Evolutionary conservation across 192 early-diverging fungal species (phyloP).

Genomic region (Allomyces macrogynus): DNA sequence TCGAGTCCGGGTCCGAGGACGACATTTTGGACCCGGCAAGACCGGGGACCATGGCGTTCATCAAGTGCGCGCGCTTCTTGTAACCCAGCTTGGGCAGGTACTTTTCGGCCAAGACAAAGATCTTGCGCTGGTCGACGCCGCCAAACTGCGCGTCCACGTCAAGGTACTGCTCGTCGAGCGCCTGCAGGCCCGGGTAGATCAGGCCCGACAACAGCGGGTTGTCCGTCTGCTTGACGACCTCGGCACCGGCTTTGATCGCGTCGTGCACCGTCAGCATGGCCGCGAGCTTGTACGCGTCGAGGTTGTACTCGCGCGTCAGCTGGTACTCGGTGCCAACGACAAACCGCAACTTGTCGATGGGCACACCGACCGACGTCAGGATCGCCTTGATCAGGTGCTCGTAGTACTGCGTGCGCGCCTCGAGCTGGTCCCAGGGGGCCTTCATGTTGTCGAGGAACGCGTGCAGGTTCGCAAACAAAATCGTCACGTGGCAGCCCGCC

Average conservation of each 20-base stretch:
- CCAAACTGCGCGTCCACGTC: slow-evolving; percentile 87
- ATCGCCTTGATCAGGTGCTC: slow-evolving; percentile 73
- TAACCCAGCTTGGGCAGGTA: slow-evolving; percentile 83
- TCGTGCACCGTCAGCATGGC: slow-evolving; percentile 83
- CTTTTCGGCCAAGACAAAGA: slow-evolving; percentile 92
- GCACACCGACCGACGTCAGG: slow-evolving; percentile 85
- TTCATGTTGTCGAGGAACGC: slow-evolving; percentile 98
- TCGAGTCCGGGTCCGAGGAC: slow-evolving; percentile 86
- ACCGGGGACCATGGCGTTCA: slow-evolving; percentile 96
- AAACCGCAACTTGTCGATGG: slow-evolving; percentile 79
- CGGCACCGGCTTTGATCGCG: slow-evolving; percentile 93
- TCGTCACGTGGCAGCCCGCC: slow-evolving; percentile 71
- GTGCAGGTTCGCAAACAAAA: slow-evolving; percentile 90
- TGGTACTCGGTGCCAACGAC: slow-evolving; percentile 77
- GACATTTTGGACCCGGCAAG: slow-evolving; percentile 89
- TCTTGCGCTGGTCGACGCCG: slow-evolving; percentile 98
- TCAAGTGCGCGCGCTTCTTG: slow-evolving; percentile 89
- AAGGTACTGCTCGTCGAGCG: slow-evolving; percentile 93
- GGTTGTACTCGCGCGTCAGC: slow-evolving; percentile 64
- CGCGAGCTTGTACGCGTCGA: slow-evolving; percentile 76
- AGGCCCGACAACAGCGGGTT: slow-evolving; percentile 75
- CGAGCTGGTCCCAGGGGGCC: slow-evolving; percentile 77
- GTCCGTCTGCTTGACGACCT: slow-evolving; percentile 93
- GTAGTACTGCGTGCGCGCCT: slow-evolving; percentile 80
- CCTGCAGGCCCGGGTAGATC: slow-evolving; percentile 93